These are phyloP conservation scores for Postia placenta DNA, from an alignment of 768 basidiomycete genomes.

Conservation along the genomic window DNA sequence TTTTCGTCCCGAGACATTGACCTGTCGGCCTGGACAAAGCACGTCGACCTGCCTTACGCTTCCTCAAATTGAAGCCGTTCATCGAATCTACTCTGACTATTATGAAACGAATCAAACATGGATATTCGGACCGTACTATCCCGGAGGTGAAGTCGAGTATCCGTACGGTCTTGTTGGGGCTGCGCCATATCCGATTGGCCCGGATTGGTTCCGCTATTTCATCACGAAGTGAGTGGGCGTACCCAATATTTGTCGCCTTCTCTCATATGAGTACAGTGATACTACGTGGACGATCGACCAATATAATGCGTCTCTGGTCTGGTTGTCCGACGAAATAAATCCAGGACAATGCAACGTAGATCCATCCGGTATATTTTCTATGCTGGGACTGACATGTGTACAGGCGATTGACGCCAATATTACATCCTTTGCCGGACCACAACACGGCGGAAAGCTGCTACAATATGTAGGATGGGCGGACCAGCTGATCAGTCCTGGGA, in stretches of 20 bases:
- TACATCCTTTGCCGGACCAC: constrained; percentile 14
- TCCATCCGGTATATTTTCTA: background rate
- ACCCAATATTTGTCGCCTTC: background rate
- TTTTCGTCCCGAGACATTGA: constrained; percentile 24
- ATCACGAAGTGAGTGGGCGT: constrained; percentile 22
- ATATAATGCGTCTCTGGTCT: constrained; percentile 13
- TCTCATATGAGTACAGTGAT: constrained; percentile 10
- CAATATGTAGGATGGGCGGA: constrained; percentile 23
- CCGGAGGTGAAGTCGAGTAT: constrained; percentile 19
- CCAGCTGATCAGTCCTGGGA: constrained; percentile 25
- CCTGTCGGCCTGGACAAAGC: constrained; percentile 19
- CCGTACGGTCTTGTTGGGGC: constrained; percentile 14
- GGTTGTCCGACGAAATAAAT: constrained; percentile 14
- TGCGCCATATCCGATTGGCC: constrained; percentile 10
- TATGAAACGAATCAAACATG: constrained; percentile 21
- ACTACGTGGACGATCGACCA: constrained; percentile 14
- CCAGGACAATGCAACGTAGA: constrained; percentile 19
- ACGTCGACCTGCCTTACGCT: constrained; percentile 21
- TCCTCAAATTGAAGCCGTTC: constrained; percentile 22
- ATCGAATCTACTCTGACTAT: constrained; percentile 21
- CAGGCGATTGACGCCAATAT: constrained; percentile 20
- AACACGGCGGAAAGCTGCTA: constrained; percentile 20
- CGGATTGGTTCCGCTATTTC: constrained; percentile 13
- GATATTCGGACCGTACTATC: constrained; percentile 23
- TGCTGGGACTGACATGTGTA: background rate